Evolutionary conservation across 2,329 filamentous ascomycete species (phyloP).

Genomic region (Cyphellophora europaea): DNA sequence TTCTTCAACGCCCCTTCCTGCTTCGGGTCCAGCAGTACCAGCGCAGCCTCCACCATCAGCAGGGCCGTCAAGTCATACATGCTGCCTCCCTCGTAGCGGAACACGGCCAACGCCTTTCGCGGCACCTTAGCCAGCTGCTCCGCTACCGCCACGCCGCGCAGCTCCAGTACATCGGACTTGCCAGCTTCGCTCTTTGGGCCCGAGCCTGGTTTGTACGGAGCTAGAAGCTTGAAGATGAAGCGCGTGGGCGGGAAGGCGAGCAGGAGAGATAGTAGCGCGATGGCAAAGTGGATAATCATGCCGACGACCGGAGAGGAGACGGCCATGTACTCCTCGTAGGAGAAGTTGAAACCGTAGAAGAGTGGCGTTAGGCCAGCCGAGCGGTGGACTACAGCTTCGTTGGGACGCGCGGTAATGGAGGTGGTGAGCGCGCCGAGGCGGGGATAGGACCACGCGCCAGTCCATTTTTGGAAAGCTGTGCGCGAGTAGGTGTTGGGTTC

Average conservation of each 20-base stretch:
- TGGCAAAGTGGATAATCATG: constrained; percentile 37
- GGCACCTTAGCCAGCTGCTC: constrained; percentile 26
- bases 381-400: constrained; percentile 50
- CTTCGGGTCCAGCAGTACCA: constrained; percentile 30
- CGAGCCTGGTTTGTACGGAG: constrained; percentile 39
- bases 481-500: constrained; percentile 26
- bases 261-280: constrained; percentile 36
- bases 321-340: constrained; percentile 47
- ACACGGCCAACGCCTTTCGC: constrained; percentile 31
- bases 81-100: constrained; percentile 29
- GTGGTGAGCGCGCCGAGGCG: constrained; percentile 52
- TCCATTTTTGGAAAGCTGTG: constrained; percentile 29
- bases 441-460: constrained; percentile 44
- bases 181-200: constrained; percentile 38
- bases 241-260: constrained; percentile 45
- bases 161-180: constrained; percentile 29
- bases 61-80: constrained; percentile 36
- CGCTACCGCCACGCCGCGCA: constrained; percentile 35
- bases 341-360: constrained; percentile 50
- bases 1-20: constrained; percentile 28
- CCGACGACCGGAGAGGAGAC: constrained; percentile 41
- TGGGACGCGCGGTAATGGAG: constrained; percentile 41
- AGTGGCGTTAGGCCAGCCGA: constrained; percentile 49
- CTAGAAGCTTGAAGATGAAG: constrained; percentile 36
- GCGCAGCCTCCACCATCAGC: constrained; percentile 34